Conservation (phyloP, 805 yeast species). For the Wickerhamiella parazyma region DNA sequence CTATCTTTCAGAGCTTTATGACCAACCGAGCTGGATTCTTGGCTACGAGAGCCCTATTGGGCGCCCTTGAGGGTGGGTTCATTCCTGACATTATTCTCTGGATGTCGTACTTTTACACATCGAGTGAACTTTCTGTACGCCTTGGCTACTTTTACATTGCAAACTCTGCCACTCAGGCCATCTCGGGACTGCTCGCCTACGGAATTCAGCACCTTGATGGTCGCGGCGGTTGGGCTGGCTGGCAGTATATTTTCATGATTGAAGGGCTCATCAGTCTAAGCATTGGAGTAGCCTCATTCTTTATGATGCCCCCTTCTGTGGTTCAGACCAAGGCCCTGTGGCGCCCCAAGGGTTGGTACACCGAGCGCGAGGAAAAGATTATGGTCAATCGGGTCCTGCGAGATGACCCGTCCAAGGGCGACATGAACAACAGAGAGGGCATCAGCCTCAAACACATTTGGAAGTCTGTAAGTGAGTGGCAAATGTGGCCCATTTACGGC, state of each 20-base stretch:
- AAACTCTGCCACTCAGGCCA: slow-evolving; percentile 32
- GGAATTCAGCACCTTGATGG: slow-evolving; percentile 41
- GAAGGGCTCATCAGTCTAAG: slow-evolving; percentile 43
- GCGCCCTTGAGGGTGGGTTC: slow-evolving; percentile 48
- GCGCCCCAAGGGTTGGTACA: slow-evolving; percentile 39
- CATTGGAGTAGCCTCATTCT: slow-evolving; percentile 35
- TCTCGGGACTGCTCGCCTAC: slow-evolving; percentile 34
- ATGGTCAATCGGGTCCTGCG: slow-evolving; percentile 44
- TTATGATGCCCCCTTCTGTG: slow-evolving; percentile 39
- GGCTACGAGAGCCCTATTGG: slow-evolving; percentile 39
- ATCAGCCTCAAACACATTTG: slow-evolving; percentile 31
- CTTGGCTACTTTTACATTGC: slow-evolving; percentile 45
- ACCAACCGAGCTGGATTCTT: slow-evolving; percentile 31
- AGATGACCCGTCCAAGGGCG: slow-evolving; percentile 54
- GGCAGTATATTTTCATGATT: slow-evolving; percentile 50
- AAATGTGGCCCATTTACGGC: slow-evolving; percentile 42
- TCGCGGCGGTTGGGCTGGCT: slow-evolving; percentile 32
- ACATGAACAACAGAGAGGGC: slow-evolving; percentile 49
- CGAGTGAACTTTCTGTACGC: slow-evolving; percentile 42
- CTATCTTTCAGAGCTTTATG: slow-evolving; percentile 37
- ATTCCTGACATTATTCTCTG: slow-evolving; percentile 47
- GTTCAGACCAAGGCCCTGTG: slow-evolving; percentile 35
- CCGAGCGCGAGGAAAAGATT: slow-evolving; percentile 42
- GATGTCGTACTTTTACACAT: slow-evolving; percentile 48
- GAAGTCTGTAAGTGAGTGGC: slow-evolving; percentile 34